Evolutionary conservation across 257 asterid species (phyloP).

Genomic region (Thymus mandschuricus): DNA sequence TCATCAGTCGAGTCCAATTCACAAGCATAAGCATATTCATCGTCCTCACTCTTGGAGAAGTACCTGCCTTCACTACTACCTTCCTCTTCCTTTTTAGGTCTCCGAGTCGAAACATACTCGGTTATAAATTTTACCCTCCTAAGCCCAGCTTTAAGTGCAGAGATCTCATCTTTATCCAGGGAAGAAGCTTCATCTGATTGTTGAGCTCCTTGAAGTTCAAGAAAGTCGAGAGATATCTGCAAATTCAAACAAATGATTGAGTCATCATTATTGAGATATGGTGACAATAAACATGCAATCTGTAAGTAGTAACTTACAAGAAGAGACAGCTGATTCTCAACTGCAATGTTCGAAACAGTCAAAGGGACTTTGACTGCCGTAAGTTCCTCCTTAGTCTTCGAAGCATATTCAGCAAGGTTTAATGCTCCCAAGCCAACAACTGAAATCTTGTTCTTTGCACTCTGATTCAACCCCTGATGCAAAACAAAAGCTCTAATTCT

Average conservation of each 20-base stretch:
- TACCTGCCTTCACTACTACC: slow-evolving; percentile 74
- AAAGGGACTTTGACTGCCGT: slow-evolving; percentile 62
- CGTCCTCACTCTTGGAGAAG: slow-evolving; percentile 84
- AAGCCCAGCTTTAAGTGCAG: slow-evolving; percentile 89
- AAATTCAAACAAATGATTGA: slow-evolving; percentile 21
- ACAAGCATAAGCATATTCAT: slow-evolving; percentile 73
- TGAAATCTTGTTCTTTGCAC: slow-evolving; percentile 62
- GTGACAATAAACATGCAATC: background rate
- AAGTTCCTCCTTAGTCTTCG: slow-evolving; percentile 53
- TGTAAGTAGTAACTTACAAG: slow-evolving; percentile 47
- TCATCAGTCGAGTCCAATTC: slow-evolving; percentile 74
- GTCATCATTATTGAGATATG: slow-evolving; percentile 1
- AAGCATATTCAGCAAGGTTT: slow-evolving; percentile 80
- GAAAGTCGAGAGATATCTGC: slow-evolving; percentile 70
- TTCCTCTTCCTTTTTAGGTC: slow-evolving; percentile 80
- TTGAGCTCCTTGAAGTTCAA: slow-evolving; percentile 56
- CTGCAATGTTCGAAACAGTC: slow-evolving; percentile 45
- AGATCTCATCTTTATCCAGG: slow-evolving; percentile 78
- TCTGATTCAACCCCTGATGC: slow-evolving; percentile 62
- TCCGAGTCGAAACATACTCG: slow-evolving; percentile 70
- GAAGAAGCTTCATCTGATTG: slow-evolving; percentile 61
- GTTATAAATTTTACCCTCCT: slow-evolving; percentile 81
- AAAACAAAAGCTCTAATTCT: slow-evolving; percentile 7
- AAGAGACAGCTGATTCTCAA: slow-evolving; percentile 53
- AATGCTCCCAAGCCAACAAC: slow-evolving; percentile 60